phyloP scores from a whole-genome alignment of 1,284 basidiomycete species.

The Tausonia pullulans region DNA sequence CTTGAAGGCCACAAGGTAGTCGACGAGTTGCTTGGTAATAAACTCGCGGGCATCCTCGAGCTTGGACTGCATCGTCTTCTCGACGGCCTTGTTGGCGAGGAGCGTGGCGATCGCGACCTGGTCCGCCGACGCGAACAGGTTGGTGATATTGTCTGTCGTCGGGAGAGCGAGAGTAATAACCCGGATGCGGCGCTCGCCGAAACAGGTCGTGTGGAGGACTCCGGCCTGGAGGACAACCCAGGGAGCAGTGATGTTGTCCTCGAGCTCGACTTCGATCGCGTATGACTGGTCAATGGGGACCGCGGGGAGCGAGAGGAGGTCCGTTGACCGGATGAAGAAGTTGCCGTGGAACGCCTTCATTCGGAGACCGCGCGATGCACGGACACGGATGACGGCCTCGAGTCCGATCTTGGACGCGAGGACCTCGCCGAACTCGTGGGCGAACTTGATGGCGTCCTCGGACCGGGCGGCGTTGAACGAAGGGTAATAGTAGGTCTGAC shows the following conservation, averaged over 20 bases:
- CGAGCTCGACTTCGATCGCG: conserved; percentile 92
- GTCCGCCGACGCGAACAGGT: conserved; percentile 90
- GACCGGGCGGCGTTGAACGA: conserved; percentile 89
- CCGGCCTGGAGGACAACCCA: conserved; percentile 96
- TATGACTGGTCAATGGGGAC: conserved; percentile 96
- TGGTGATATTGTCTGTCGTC: conserved; percentile 82
- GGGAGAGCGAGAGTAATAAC: conserved; percentile 89
- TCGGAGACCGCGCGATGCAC: conserved; percentile 83
- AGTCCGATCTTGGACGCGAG: conserved; percentile 89
- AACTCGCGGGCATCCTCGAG: conserved; percentile 89
- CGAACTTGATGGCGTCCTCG: conserved; percentile 96
- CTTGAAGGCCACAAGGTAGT: conserved; percentile 88
- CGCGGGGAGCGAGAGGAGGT: conserved; percentile 89
- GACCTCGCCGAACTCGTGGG: conserved; percentile 90
- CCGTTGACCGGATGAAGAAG: conserved; percentile 97
- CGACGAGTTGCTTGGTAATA: conserved; percentile 80
- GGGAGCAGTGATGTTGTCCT: conserved; percentile 84
- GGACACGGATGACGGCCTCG: conserved; percentile 95
- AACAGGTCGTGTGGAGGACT: conserved; percentile 90
- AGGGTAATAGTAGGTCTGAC: conserved; percentile 97
- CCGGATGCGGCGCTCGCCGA: conserved; percentile 88
- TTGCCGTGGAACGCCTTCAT: conserved; percentile 99
- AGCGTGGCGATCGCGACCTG: conserved; percentile 83
- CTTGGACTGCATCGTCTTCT: conserved; percentile 71
- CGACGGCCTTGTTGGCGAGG: conserved; percentile 93